These are phyloP conservation scores for Moringa oleifera DNA, from an alignment of 345 rosid species.

Conservation along the genomic window DNA sequence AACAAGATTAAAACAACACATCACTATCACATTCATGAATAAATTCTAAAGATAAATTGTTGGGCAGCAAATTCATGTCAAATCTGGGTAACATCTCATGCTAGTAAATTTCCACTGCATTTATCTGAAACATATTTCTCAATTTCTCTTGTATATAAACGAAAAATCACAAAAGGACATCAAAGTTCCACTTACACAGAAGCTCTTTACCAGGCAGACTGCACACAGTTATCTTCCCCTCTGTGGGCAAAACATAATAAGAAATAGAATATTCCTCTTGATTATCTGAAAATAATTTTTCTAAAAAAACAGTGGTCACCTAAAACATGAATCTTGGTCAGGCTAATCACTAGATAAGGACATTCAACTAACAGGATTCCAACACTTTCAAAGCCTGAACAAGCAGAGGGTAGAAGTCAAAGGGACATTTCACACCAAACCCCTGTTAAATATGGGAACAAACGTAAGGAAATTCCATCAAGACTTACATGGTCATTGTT, in stretches of 20 bases:
- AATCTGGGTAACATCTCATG: not conserved
- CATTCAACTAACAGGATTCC: not conserved
- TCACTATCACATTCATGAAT: not conserved
- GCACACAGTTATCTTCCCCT: too few species aligned
- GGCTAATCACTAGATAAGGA: not conserved
- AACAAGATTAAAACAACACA: not conserved
- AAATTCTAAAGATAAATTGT: not conserved
- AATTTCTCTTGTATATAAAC: not conserved
- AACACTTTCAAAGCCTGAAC: too few species aligned
- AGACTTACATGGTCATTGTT: conserved; percentile 48
- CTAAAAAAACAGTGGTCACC: not conserved
- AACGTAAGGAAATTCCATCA: not conserved
- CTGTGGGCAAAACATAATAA: too few species aligned
- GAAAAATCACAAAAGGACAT: not conserved
- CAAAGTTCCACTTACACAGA: not conserved
- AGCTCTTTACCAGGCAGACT: too few species aligned
- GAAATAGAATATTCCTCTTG: too few species aligned
- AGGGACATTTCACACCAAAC: conserved; percentile 1
- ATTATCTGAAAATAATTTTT: too few species aligned
- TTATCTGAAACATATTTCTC: not conserved
- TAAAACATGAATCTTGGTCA: not conserved
- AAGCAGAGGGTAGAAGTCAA: not conserved
- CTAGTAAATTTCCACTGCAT: not conserved
- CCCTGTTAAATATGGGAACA: not conserved
- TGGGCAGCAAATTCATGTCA: not conserved